Conservation (phyloP, 805 yeast species). For the Middelhovenomyces tepae region DNA sequence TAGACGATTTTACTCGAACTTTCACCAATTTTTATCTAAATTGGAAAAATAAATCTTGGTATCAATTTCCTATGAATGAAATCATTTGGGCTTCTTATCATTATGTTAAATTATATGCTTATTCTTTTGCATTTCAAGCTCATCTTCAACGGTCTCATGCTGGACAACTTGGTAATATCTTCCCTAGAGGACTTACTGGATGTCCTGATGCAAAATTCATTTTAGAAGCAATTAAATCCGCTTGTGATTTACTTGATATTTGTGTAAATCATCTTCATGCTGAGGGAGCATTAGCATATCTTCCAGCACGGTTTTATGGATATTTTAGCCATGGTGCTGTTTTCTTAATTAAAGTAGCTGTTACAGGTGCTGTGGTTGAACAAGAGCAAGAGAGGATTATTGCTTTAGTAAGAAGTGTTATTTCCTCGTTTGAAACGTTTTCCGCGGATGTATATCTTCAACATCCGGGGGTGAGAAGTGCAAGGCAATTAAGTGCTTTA, state of each 20-base stretch:
- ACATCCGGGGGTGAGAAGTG: conserved; percentile 13
- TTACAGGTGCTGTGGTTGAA: conserved; percentile 16
- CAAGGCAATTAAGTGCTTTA: conserved; percentile 10
- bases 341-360: conserved; percentile 17
- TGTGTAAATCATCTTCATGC: conserved; percentile 14
- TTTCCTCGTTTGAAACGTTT: conserved; percentile 10
- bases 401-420: conserved; percentile 7
- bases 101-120: conserved; percentile 17
- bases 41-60: conserved; percentile 16
- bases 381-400: conserved; percentile 11
- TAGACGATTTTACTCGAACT: conserved; percentile 19
- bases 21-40: conserved; percentile 15
- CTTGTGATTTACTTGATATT: conserved; percentile 12
- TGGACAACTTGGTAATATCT: too few relatives aligned
- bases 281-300: conserved; percentile 17
- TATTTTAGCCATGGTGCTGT: conserved; percentile 18
- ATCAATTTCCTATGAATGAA: conserved; percentile 15
- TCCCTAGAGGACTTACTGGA: conserved; percentile 17
- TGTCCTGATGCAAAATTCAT: conserved; percentile 18
- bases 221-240: conserved; percentile 15
- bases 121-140: conserved; percentile 19
- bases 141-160: conserved; percentile 14
- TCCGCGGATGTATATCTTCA: conserved; percentile 8
- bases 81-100: conserved; percentile 16
- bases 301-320: conserved; percentile 17